These are phyloP conservation scores for Colletotrichum sp. DNA, from an alignment of 2,329 filamentous ascomycete genomes.

Conservation along the genomic window DNA sequence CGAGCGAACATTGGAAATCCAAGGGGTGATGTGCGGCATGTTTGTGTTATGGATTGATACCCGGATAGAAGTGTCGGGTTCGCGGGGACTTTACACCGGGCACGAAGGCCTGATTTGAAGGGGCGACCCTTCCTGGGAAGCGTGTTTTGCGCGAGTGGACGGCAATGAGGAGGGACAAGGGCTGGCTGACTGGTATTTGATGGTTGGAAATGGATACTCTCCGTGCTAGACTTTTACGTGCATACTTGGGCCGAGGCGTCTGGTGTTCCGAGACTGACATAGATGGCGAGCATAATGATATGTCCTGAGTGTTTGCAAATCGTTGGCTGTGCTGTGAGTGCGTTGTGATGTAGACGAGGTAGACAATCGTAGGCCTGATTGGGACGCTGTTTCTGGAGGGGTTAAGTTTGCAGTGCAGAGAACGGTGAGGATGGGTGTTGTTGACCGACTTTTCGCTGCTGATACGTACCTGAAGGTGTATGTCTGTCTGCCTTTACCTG, in stretches of 20 bases:
- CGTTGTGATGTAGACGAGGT: rapidly evolving
- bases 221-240: conserved; percentile 17
- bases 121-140: neutral
- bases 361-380: too few species aligned
- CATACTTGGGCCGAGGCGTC: conserved; percentile 12
- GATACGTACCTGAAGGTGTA: too few species aligned
- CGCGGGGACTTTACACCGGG: neutral
- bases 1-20: neutral
- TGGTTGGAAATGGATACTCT: neutral
- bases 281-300: conserved; percentile 21
- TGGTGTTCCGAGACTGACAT: conserved; percentile 21
- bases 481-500: too few species aligned
- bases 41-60: conserved; percentile 13
- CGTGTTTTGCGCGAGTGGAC: neutral
- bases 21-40: neutral
- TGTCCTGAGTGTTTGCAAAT: neutral
- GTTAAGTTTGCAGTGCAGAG: too few species aligned
- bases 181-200: neutral
- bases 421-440: too few species aligned
- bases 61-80: conserved; percentile 17
- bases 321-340: too few species aligned
- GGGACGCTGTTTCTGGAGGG: rapidly evolving
- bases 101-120: neutral
- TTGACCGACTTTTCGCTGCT: too few species aligned
- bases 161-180: neutral